phyloP scores from a whole-genome alignment of 2,329 filamentous ascomycete species.

The Rhynchosporium graminicola region DNA sequence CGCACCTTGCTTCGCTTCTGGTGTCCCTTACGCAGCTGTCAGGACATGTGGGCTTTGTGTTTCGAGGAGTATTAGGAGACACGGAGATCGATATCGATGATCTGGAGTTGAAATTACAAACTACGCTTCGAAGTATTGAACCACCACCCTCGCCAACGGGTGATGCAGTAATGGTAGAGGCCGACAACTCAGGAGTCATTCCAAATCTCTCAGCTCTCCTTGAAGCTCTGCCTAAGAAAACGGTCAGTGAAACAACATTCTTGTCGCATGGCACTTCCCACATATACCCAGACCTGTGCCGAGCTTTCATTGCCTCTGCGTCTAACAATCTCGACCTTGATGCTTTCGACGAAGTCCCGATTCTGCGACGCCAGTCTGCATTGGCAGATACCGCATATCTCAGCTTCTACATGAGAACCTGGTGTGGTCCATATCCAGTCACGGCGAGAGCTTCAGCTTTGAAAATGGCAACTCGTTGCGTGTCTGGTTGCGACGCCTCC shows the following conservation, averaged over 20 bases:
- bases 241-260: slow-evolving; percentile 51
- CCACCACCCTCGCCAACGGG: slow-evolving; percentile 52
- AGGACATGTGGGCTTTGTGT: slow-evolving; percentile 59
- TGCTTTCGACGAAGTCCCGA: slow-evolving; percentile 50
- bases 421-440: slow-evolving; percentile 70
- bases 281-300: slow-evolving; percentile 59
- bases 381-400: slow-evolving; percentile 66
- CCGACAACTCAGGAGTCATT: slow-evolving; percentile 34
- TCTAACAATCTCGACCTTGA: slow-evolving; percentile 45
- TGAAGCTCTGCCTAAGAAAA: slow-evolving; percentile 38
- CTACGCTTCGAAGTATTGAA: slow-evolving; percentile 61
- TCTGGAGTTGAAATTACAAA: slow-evolving; percentile 73
- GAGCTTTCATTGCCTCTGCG: slow-evolving; percentile 58
- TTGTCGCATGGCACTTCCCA: slow-evolving; percentile 52
- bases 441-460: slow-evolving; percentile 70
- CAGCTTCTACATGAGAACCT: slow-evolving; percentile 74
- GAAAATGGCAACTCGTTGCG: slow-evolving; percentile 58
- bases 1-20: slow-evolving; percentile 65
- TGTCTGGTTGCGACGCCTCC: slow-evolving; percentile 53
- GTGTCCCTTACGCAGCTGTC: slow-evolving; percentile 63
- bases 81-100: slow-evolving; percentile 72
- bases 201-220: slow-evolving; percentile 36
- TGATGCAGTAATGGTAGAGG: slow-evolving; percentile 53
- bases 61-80: slow-evolving; percentile 66
- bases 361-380: slow-evolving; percentile 56